A percentile compares a stretch with the other conserved stretches of the same genome.
Conservation (phyloP, 768 basidiomycete genomes). For the Pholiota conissans region DNA sequence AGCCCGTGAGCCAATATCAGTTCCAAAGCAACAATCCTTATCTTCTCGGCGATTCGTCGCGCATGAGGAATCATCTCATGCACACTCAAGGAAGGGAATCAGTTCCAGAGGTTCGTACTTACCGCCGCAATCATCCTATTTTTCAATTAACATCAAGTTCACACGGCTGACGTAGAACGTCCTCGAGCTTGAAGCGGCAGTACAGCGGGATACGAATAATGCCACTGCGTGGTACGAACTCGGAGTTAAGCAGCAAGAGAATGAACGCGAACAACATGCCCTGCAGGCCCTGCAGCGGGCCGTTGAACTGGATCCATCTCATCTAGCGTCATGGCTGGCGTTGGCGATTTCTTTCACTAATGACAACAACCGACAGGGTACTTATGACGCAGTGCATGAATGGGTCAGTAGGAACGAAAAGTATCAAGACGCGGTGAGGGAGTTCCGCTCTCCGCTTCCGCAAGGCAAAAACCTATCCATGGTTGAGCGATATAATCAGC, state of each 20-base stretch:
- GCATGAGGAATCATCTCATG: slow-evolving; percentile 47
- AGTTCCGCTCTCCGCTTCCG: slow-evolving; percentile 35
- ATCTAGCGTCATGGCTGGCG: slow-evolving; percentile 85
- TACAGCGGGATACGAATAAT: slow-evolving; percentile 73
- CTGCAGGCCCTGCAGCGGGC: slow-evolving; percentile 82
- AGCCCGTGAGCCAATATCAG: slow-evolving; percentile 55
- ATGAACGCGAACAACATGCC: slow-evolving; percentile 91
- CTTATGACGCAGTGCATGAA: slow-evolving; percentile 77
- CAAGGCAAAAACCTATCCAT: slow-evolving; percentile 28
- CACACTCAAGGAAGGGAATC: slow-evolving; percentile 35
- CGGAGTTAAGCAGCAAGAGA: slow-evolving; percentile 97
- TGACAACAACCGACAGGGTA: slow-evolving; percentile 72
- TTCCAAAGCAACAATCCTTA: slow-evolving; percentile 85
- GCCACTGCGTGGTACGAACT: slow-evolving; percentile 86
- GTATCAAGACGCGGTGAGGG: slow-evolving; percentile 47
- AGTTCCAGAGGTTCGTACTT: slow-evolving; percentile 41
- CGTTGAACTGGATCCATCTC: slow-evolving; percentile 74
- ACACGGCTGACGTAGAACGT: slow-evolving; percentile 56
- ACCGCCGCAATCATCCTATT: slow-evolving; percentile 9
- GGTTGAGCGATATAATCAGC: slow-evolving; percentile 42
- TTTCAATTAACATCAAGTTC: not conserved
- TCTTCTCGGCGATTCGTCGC: slow-evolving; percentile 57
- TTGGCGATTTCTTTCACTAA: slow-evolving; percentile 91
- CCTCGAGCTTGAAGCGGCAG: slow-evolving; percentile 85
- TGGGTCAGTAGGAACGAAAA: slow-evolving; percentile 75